These are phyloP conservation scores for Cladophialophora chaetospira DNA, from an alignment of 2,329 filamentous ascomycete species.

Conservation along the genomic window DNA sequence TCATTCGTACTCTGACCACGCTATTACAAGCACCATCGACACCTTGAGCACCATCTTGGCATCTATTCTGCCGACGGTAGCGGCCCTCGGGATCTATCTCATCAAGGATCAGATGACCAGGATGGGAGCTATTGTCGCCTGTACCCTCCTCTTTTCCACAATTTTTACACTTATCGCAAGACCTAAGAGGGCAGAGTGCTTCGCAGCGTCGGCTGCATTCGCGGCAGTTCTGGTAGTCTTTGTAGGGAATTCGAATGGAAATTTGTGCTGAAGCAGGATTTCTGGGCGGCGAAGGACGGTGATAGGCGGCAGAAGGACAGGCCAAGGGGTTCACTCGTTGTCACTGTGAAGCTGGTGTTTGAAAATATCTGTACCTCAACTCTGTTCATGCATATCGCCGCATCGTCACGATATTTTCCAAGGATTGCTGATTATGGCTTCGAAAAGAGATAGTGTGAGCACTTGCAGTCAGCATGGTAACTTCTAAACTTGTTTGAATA, in stretches of 20 bases:
- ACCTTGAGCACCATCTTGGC: constrained; percentile 15
- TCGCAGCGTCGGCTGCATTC: constrained; percentile 20
- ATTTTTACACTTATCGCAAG: constrained; percentile 3
- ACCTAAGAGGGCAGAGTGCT: constrained; percentile 16
- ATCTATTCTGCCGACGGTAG: constrained; percentile 12
- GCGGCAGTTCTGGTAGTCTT: constrained; percentile 22
- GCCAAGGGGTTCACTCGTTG: too few relatives aligned
- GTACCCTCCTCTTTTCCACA: constrained; percentile 16
- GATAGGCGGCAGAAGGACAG: background rate
- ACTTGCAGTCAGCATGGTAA: too few relatives aligned
- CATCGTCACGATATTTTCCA: too few relatives aligned
- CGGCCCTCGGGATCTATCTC: constrained; percentile 11
- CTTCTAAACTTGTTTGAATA: too few relatives aligned
- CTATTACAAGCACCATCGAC: constrained; percentile 4
- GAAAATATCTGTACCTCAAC: too few relatives aligned
- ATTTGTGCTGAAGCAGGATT: background rate
- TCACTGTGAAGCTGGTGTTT: too few relatives aligned
- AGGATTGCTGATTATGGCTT: too few relatives aligned
- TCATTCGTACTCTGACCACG: constrained; percentile 10
- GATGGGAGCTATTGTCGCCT: constrained; percentile 15
- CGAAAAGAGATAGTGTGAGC: too few relatives aligned
- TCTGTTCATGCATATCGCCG: too few relatives aligned
- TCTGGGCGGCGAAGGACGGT: background rate
- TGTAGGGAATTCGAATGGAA: constrained; percentile 1
- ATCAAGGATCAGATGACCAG: constrained; percentile 5